Evolutionary conservation across 495 filamentous ascomycete species (phyloP).

Genomic region (Aspergillus wentii): DNA sequence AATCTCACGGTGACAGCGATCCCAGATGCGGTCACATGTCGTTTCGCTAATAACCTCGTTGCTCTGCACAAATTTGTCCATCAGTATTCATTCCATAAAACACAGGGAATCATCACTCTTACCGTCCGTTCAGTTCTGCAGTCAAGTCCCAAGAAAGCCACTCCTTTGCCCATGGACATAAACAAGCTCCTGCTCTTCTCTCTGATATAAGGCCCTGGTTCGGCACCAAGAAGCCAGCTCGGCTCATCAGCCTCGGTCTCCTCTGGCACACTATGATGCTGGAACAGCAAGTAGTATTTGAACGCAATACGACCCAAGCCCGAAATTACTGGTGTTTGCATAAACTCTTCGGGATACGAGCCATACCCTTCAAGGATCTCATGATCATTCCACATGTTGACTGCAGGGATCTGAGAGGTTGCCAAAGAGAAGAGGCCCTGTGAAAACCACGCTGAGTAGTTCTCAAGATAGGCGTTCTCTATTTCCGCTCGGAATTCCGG

Average conservation of each 20-base stretch:
- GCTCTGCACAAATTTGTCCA: conserved; percentile 31
- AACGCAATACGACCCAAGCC: conserved; percentile 88
- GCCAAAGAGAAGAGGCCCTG: conserved; percentile 91
- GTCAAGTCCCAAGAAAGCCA: conserved; percentile 83
- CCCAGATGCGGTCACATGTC: conserved; percentile 80
- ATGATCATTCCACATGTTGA: conserved; percentile 97
- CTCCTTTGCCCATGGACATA: conserved; percentile 70
- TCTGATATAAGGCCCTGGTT: conserved; percentile 85
- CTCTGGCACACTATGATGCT: conserved; percentile 81
- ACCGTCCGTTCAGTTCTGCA: conserved; percentile 84
- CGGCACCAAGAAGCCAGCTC: conserved; percentile 79
- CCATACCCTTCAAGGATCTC: conserved; percentile 97
- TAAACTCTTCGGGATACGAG: conserved; percentile 87
- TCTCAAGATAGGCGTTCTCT: conserved; percentile 78
- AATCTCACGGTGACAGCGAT: conserved; percentile 76
- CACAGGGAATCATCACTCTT: conserved; percentile 10
- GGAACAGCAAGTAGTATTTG: conserved; percentile 98
- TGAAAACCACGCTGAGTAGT: conserved; percentile 89
- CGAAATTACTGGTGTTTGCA: conserved; percentile 84
- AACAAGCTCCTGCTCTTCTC: conserved; percentile 82
- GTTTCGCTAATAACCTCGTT: conserved; percentile 75
- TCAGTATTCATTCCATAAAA: conserved; percentile 15
- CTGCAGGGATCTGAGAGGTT: conserved; percentile 92
- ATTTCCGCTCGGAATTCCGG: conserved; percentile 77
- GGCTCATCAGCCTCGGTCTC: conserved; percentile 81